Percentiles rank a stretch among this genome's conserved stretches.
These are phyloP conservation scores for Naumovozyma castellii DNA, from an alignment of 805 yeast genomes.

Conservation along the genomic window DNA sequence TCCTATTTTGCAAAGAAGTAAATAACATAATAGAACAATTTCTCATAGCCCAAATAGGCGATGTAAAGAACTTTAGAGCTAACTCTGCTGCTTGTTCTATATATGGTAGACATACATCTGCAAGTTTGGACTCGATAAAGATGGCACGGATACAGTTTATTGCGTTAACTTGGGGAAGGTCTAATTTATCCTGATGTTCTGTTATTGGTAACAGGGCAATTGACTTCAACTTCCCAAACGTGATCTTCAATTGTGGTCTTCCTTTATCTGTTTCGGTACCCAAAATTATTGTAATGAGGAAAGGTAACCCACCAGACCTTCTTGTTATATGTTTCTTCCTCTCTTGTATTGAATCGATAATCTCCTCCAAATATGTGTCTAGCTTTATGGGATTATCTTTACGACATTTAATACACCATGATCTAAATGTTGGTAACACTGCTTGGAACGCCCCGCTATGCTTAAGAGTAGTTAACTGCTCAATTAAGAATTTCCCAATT, in stretches of 20 bases:
- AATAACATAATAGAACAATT: conserved; percentile 92
- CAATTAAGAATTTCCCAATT: conserved; percentile 48
- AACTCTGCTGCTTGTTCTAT: conserved; percentile 51
- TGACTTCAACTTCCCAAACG: conserved; percentile 43
- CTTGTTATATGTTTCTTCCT: conserved; percentile 69
- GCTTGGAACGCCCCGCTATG: conserved; percentile 92
- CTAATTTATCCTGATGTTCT: conserved; percentile 45
- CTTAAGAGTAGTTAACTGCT: conserved; percentile 62
- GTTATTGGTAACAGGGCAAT: conserved; percentile 47
- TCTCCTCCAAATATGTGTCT: conserved; percentile 49
- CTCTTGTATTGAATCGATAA: conserved; percentile 41
- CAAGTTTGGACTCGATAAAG: conserved; percentile 60
- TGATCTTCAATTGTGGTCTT: conserved; percentile 35
- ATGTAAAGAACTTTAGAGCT: conserved; percentile 53
- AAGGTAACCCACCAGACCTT: conserved; percentile 89
- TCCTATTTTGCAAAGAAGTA: conserved; percentile 67
- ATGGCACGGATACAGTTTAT: conserved; percentile 73
- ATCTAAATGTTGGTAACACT: conserved; percentile 69
- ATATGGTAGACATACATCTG: conserved; percentile 41
- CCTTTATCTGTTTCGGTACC: conserved; percentile 35
- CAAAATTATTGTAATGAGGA: conserved; percentile 64
- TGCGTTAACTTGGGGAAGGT: conserved; percentile 89
- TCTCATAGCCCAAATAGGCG: conserved; percentile 73
- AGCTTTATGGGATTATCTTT: conserved; percentile 35
- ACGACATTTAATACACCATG: conserved; percentile 54